Evolutionary conservation across 306 rosid genomes (phyloP), one percentile per base, ranked within the genome.

Genomic region (Malus orientalis): DNA sequence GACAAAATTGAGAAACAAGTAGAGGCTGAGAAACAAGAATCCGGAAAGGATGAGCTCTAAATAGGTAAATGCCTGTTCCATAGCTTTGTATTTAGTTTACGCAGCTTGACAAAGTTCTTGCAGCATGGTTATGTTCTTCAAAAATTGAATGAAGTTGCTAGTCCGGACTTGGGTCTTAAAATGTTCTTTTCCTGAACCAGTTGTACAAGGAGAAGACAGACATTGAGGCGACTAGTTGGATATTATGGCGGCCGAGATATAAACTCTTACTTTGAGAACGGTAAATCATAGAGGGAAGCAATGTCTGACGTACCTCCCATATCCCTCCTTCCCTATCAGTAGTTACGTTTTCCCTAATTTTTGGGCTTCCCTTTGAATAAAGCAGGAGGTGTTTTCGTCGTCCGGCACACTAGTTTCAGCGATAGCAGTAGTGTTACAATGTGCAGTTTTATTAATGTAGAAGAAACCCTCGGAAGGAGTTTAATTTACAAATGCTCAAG

Each of bases 11-110:
- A 74, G 11, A 59, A 83, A 76, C 63, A 59, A 8, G 20, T 8
- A 75, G 40, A 19, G 58, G 19, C 83, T 16, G 81, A 84, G 69
- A 58, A 80, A n/a, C 77, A 82, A 74, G 90, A 90, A 32, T 51
- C 79, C 30, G 79, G 30, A 32, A 89, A 88, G 66, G 98, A 95
- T 66, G 99, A 96, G 88, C 99, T 96, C 87, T 96, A 81, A 88
- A 74, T 1, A 71, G 90, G 96, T 84, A 82, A 76, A n/a, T 15
- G 16, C 55, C 38, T 42, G 16, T 23, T 33, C 40, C 40, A 8
- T 58, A 62, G 16, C 54, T 49, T 49, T 3, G 5, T 49, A 49
- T 14, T 15, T 49, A 49, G 54, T 49, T 49, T 15, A 15, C 54
- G 3, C 66, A 61, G 32, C 29, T 6, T 25, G 16, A 25, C 32